Evolutionary conservation across 1,284 basidiomycete species (phyloP).

Genomic region (Ceratobasidium theobromae): DNA sequence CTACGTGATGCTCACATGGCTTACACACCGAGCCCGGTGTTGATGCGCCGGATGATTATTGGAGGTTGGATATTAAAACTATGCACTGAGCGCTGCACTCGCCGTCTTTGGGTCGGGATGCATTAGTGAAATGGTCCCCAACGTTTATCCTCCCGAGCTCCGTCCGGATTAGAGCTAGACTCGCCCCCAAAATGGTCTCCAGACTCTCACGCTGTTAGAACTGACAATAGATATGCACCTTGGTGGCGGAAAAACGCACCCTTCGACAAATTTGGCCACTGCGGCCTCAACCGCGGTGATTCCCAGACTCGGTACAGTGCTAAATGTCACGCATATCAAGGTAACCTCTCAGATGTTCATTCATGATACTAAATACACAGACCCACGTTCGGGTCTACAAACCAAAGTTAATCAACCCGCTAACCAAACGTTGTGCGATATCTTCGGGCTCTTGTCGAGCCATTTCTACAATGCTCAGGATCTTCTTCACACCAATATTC

Average conservation of each 20-base stretch:
- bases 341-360: slow-evolving; percentile 1
- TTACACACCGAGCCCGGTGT: not conserved
- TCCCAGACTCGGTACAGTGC: no score
- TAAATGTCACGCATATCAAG: no score
- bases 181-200: no score
- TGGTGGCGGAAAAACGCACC: no score
- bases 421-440: slow-evolving; percentile 71
- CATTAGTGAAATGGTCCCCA: not conserved
- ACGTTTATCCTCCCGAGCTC: slow-evolving; percentile 11
- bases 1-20: not conserved
- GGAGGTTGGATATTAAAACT: no score
- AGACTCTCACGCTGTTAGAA: slow-evolving; percentile 11
- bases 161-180: slow-evolving; percentile 12
- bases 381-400: not conserved
- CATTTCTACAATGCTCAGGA: slow-evolving; percentile 94
- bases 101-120: no score
- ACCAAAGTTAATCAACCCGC: slow-evolving; percentile 63
- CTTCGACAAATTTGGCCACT: no score
- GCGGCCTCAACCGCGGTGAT: no score
- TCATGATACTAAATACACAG: not conserved
- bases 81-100: no score
- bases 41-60: no score
- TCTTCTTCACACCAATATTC: slow-evolving; percentile 91
- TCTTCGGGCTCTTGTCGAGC: slow-evolving; percentile 88
- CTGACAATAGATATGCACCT: no score